Evolutionary conservation across 2,329 filamentous ascomycete species (phyloP), one percentile per base, ranked within the genome.

Genomic region (Colletotrichum kahawae): DNA sequence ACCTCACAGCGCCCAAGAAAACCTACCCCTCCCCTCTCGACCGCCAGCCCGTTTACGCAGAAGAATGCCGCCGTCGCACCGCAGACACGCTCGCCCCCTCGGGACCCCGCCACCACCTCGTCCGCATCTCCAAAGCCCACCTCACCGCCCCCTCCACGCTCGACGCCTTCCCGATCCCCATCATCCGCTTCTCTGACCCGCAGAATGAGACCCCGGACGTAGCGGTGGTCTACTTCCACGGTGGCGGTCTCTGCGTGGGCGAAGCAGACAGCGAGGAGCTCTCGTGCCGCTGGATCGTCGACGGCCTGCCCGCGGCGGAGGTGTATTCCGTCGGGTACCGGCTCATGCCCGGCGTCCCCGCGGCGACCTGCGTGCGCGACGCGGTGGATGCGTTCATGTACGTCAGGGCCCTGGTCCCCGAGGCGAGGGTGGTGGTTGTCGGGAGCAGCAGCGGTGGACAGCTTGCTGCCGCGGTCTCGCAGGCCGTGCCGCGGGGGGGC

Each of bases 371-470:
- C 63, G 75, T 89, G 2, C 78, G 82, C 7, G 88, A 89, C 77
- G 84, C 84, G n/a, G 60, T 85, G 5, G 81, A 85, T 68, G 84
- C 82, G 1, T 85, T 87, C 67, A 65, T 67, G 5, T 68, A 77
- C 36, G 75, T 86, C 6, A 67, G 74, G 4, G 24, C 48, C 4
- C 34, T 80, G 0, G 67, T 78, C 33, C 65, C 56, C 3, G 63
- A 74, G 21, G 67, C 75, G 13, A 81, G 77, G 43, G 73, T 85
- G 2, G 51, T 89, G 5, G 67, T 89, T 2, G 78, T 83, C 5
- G 88, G 88, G 18, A 88, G 85, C 71, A 89, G 87, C 4, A 87
- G 85, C 67, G 88, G 88, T 10, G 88, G 87, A 4, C 84, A 89
- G 78, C 82, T 90, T 31, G 88, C 87, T 3, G 82, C 87, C 1